Conservation (phyloP, 306 rosid genomes). For the Dryas octopetala region DNA sequence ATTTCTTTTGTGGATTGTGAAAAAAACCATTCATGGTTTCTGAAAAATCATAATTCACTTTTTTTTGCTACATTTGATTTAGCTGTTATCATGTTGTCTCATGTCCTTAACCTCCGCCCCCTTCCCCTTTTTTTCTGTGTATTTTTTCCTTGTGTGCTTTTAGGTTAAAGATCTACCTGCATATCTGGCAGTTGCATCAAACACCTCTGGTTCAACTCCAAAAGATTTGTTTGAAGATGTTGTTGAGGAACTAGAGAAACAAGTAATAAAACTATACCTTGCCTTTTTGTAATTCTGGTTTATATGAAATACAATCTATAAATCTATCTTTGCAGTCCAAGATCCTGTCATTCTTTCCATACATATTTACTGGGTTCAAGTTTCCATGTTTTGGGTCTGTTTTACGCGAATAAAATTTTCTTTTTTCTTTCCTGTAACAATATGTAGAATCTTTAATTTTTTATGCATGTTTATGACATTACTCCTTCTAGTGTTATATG, state of each 20-base stretch:
- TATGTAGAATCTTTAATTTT: background rate
- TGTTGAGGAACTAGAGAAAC: slow-evolving; percentile 80
- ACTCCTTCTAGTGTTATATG: background rate
- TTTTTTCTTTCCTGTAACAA: background rate
- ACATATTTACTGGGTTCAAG: background rate
- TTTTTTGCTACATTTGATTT: background rate
- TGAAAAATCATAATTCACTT: background rate
- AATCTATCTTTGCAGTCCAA: slow-evolving; percentile 5
- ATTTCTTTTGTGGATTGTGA: background rate
- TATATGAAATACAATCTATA: slow-evolving; percentile 11
- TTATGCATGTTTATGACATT: background rate
- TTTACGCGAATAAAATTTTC: background rate
- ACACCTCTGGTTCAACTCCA: slow-evolving; percentile 85
- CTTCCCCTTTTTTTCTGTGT: slow-evolving; percentile 2
- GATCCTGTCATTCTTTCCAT: background rate
- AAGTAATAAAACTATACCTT: slow-evolving; percentile 47
- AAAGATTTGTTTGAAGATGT: slow-evolving; percentile 89
- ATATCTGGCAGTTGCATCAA: slow-evolving; percentile 73
- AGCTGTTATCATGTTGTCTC: slow-evolving; percentile 9
- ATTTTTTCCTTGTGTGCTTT: slow-evolving; percentile 21
- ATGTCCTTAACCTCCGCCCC: slow-evolving; percentile 16
- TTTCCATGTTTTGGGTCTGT: slow-evolving; percentile 2
- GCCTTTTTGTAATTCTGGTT: slow-evolving; percentile 24
- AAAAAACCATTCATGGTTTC: too few relatives aligned
- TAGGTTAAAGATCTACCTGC: slow-evolving; percentile 80